A percentile compares a stretch with the other conserved stretches of the same genome.
These are phyloP conservation scores for Pontederia paniculata DNA, from an alignment of 176 grass and related monocot species.

Conservation along the genomic window DNA sequence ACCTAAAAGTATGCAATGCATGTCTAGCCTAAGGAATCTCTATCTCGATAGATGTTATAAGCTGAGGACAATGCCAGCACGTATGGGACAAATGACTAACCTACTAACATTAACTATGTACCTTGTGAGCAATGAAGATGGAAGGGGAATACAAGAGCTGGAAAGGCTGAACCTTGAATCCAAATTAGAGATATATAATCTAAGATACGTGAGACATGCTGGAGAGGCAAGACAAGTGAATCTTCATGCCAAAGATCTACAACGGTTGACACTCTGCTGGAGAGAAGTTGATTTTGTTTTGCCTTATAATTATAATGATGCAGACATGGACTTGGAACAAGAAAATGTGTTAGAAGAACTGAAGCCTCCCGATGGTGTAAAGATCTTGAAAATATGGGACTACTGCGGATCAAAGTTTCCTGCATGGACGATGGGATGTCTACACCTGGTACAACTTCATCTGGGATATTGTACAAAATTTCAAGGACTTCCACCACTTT, in stretches of 20 bases:
- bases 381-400: background rate
- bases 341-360: conserved; percentile 22
- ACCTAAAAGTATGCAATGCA: conserved; percentile 1
- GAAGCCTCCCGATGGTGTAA: conserved; percentile 1
- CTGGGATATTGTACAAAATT: background rate
- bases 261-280: too few relatives aligned
- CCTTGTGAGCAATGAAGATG: background rate
- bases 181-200: conserved; percentile 1
- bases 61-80: too few relatives aligned
- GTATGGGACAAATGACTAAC: too few relatives aligned
- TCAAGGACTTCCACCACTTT: conserved; percentile 15
- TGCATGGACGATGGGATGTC: too few relatives aligned
- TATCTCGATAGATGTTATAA: background rate
- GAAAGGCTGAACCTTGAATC: conserved; percentile 16
- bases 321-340: too few relatives aligned
- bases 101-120: too few relatives aligned
- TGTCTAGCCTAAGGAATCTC: conserved; percentile 7
- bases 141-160: conserved; percentile 14
- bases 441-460: too few relatives aligned
- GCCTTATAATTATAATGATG: too few relatives aligned
- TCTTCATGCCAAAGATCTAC: too few relatives aligned
- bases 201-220: too few relatives aligned
- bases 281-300: background rate
- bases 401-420: conserved; percentile 2
- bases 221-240: too few relatives aligned